Percentiles rank a stretch among this genome's conserved stretches.
Evolutionary conservation across 192 early-diverging fungal species (phyloP).

Genomic region (Rhizophlyctis rosea): DNA sequence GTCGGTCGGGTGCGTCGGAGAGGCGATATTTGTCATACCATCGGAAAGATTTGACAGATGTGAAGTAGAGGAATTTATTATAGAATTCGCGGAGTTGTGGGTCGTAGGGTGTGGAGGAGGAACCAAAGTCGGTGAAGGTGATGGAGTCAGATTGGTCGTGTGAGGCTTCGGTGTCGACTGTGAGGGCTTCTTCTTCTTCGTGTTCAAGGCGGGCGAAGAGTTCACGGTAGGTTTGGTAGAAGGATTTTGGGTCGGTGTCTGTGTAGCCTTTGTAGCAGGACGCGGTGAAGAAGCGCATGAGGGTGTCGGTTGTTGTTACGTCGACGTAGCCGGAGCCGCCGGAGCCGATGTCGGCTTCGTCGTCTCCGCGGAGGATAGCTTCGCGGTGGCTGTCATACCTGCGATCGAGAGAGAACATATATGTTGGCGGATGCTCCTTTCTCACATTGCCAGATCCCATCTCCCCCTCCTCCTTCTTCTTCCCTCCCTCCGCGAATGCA

Average conservation of each 20-base stretch:
- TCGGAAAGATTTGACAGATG: slow-evolving; percentile 81
- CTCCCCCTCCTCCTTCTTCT: slow-evolving; percentile 2
- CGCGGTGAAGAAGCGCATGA: slow-evolving; percentile 81
- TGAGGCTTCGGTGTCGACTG: slow-evolving; percentile 32
- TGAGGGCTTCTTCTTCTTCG: slow-evolving; percentile 70
- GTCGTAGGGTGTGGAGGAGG: slow-evolving; percentile 62
- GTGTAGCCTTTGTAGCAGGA: slow-evolving; percentile 70
- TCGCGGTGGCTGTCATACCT: slow-evolving; percentile 91
- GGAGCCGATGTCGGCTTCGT: slow-evolving; percentile 37
- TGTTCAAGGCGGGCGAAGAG: slow-evolving; percentile 75
- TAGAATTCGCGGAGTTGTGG: slow-evolving; percentile 51
- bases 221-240: slow-evolving; percentile 75
- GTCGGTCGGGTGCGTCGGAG: slow-evolving; percentile 78
- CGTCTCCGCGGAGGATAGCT: slow-evolving; percentile 82
- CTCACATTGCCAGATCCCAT: not conserved
- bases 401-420: not conserved
- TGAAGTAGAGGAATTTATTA: slow-evolving; percentile 74
- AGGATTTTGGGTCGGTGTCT: slow-evolving; percentile 64
- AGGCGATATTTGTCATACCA: slow-evolving; percentile 90
- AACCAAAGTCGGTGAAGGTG: slow-evolving; percentile 62
- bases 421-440: not conserved
- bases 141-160: slow-evolving; percentile 37
- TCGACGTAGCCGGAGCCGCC: slow-evolving; percentile 22
- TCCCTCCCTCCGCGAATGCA: not conserved
- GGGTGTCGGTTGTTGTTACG: slow-evolving; percentile 53